Base-by-base conservation (phyloP, 2,329 filamentous ascomycete species). In the Trichophyton equinum region DNA sequence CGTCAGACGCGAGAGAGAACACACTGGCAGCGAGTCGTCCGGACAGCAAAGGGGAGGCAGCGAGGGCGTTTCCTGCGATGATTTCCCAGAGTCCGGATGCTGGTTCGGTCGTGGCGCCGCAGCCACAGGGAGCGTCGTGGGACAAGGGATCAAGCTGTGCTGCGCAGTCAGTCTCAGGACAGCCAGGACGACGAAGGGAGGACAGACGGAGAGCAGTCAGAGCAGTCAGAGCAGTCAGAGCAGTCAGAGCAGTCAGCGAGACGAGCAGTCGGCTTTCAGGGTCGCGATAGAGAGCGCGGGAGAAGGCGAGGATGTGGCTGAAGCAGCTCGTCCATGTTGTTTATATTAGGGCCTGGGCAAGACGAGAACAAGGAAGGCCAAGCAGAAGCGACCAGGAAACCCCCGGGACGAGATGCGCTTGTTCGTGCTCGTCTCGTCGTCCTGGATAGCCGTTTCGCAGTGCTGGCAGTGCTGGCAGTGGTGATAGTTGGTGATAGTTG, bases 261-360 rank as follows among this genome's bases (percentile, higher is more conserved):
- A 38, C 33, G 33, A 38, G 33, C 33, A 38, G 33, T 4, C 33
- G 33, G 33, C 33, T 8, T 30, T 53, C 13, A 53, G 22, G 40
- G 22, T 30, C 22, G 13, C 22, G 49, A 53, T 30, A 15, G 25
- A 47, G 38, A 18, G 30, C 36, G 51, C 20, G 22, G 20, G 59
- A 56, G n/a, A 15, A n/a, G 15, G 18, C 6, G 60, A 51, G 33
- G 59, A 60, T 62, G 61, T 62, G 61, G 61, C 61, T 62, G 61
- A 62, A 62, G 61, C 61, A 60, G 42, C 58, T 57, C 18, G 55
- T 42, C 55, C 20, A 46, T 55, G 53, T 27, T 33, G 57, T 60
- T 44, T 59, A 58, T 18, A 51, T 55, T 62, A 62, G 61, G 61
- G 61, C 57, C 61, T 62, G 58, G 61, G 61, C 61, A 57, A 60